phyloP scores from a whole-genome alignment of 1,284 basidiomycete genomes.

The Leccinum solheimii region DNA sequence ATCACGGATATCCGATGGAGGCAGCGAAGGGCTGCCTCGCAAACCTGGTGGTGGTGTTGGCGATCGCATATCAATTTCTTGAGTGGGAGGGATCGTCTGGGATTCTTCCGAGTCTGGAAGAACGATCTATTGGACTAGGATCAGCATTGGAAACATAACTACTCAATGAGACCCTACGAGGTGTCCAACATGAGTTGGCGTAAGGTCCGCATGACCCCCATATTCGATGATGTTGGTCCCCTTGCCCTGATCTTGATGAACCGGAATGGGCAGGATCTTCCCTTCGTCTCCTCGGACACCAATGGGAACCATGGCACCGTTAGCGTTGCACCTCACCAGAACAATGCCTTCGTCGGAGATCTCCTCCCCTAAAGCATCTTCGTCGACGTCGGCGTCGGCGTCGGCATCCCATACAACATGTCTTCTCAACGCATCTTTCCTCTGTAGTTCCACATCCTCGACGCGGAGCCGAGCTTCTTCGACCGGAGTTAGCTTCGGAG shows the following conservation, averaged over 20 bases:
- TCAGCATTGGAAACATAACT: background rate
- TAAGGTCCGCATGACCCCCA: constrained; percentile 49
- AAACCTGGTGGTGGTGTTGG: constrained; percentile 13
- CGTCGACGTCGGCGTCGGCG: constrained; percentile 44
- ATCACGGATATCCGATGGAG: constrained; percentile 41
- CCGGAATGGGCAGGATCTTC: constrained; percentile 40
- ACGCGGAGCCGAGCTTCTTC: constrained; percentile 54
- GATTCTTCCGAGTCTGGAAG: constrained; percentile 43
- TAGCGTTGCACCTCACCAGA: constrained; percentile 26
- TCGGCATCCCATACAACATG: constrained; percentile 55
- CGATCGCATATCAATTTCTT: constrained; percentile 34
- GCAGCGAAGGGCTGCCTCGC: constrained; percentile 27
- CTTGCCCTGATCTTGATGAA: constrained; percentile 20
- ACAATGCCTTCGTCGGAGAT: constrained; percentile 47
- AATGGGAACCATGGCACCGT: constrained; percentile 38
- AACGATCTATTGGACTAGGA: constrained; percentile 19
- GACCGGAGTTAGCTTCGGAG: constrained; percentile 49
- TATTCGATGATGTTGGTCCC: constrained; percentile 45
- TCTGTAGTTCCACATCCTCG: constrained; percentile 58
- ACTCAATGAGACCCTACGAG: constrained; percentile 43
- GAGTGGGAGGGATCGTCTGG: constrained; percentile 38
- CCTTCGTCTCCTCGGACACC: constrained; percentile 51
- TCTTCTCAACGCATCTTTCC: constrained; percentile 44
- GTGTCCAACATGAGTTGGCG: constrained; percentile 57
- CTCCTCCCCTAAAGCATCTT: constrained; percentile 52